These are phyloP conservation scores for Solanum paucissectum DNA, from an alignment of 257 asterid genomes.

Conservation along the genomic window DNA sequence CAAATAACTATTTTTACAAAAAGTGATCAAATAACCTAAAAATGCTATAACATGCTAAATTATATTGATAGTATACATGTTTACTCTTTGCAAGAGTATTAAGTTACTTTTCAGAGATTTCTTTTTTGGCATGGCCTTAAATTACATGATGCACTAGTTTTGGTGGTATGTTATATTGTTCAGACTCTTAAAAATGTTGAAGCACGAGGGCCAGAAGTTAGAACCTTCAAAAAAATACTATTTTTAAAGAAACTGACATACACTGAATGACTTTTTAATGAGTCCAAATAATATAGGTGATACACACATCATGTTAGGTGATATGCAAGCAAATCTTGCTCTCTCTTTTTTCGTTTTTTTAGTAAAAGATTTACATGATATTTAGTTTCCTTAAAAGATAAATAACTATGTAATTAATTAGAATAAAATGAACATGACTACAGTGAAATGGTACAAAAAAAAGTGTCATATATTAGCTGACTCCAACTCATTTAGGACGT, in stretches of 20 bases:
- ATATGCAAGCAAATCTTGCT: neutral
- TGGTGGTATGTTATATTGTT: neutral
- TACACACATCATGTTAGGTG: neutral
- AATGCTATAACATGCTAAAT: neutral
- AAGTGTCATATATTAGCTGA: neutral
- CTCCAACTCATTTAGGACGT: neutral
- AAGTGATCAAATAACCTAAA: neutral
- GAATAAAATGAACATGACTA: neutral
- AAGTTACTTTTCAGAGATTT: neutral
- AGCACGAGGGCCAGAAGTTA: neutral
- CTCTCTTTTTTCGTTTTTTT: too few relatives aligned
- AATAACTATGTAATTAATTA: neutral
- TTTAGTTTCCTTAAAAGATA: neutral
- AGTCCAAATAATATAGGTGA: neutral
- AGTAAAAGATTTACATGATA: neutral
- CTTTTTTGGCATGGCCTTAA: neutral
- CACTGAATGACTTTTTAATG: fast-evolving
- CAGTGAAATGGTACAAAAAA: neutral
- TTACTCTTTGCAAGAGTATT: neutral
- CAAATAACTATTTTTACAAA: neutral
- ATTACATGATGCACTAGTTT: neutral
- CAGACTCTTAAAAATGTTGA: neutral
- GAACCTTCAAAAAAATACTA: neutral
- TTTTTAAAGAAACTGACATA: neutral
- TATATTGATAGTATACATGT: neutral